Base-by-base conservation (phyloP, 176 grass and related monocot species). In the Ensete glaucum region DNA sequence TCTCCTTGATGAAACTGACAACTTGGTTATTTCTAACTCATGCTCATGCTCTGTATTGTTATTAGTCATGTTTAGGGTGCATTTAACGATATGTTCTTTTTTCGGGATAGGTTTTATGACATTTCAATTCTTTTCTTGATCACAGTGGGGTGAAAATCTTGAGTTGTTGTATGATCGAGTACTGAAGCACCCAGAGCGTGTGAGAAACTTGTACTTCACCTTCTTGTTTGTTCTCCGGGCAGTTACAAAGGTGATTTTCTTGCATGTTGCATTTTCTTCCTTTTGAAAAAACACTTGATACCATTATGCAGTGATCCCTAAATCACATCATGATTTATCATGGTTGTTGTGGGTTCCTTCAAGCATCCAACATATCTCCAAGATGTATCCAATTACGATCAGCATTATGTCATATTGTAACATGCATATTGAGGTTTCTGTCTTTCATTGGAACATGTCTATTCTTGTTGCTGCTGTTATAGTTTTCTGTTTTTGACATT, bases 201-300 rank as follows among this genome's bases (percentile, higher is more conserved):
- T 99, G 19, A 69, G 81, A 58, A 99, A 99, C 73, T 75, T 99
- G 21, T 99, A 99, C 59, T 99, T 99, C 73, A 87, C 86, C 7
- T 99, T 84, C 83, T 85, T 99, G 3, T 94, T 99, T 89, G 91
- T 99, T 87, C 95, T 99, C 84, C 88, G 95, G 14, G 95, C 95
- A 8, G 88, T 91, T 51, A 94, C 91, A 71, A 99, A 99, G 91
- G 95, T 99, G 53, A 58, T 15, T 29, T 74, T 9, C n/a, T 58
- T 74, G 4, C 23, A 53, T 8, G 27, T 19, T 27, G 22, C 10
- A 73, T 56, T 73, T 13, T 6, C 1, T 11, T 27, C 8, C 34
- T 10, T 17, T 69, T 50, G 34, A 43, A 43, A 43, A 43, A 43
- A 43, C 34, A 43, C 34, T 43, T 43, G 34, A 43, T 43, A 43